Percentiles rank a stretch among this genome's conserved stretches.
Conservation (phyloP, 2,329 filamentous ascomycete species). For the Penicillium sp. region DNA sequence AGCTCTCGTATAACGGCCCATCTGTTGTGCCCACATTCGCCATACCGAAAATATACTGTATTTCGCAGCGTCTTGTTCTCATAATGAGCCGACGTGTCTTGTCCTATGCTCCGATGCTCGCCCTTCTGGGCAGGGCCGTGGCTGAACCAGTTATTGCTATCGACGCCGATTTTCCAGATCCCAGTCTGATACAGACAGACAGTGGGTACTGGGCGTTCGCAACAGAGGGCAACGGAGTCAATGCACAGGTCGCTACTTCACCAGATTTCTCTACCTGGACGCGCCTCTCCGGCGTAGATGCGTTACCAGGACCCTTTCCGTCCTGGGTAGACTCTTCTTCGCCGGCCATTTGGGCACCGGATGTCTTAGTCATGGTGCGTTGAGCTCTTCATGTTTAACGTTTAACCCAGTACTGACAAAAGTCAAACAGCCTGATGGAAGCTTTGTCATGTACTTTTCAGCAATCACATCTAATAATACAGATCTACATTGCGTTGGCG, state of each 20-base stretch:
- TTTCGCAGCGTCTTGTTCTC: neutral
- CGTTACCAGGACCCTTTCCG: slow-evolving; percentile 45
- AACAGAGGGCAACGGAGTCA: slow-evolving; percentile 45
- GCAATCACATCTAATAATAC: slow-evolving; percentile 38
- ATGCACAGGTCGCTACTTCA: slow-evolving; percentile 52
- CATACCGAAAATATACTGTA: neutral
- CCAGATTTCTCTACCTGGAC: slow-evolving; percentile 45
- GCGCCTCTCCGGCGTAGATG: slow-evolving; percentile 47
- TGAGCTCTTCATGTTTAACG: neutral
- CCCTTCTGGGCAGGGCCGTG: neutral
- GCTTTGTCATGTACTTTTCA: slow-evolving; percentile 57
- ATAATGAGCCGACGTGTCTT: neutral
- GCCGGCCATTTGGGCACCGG: slow-evolving; percentile 55
- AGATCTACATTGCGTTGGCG: slow-evolving; percentile 53
- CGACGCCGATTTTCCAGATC: slow-evolving; percentile 52
- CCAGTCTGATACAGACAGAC: slow-evolving; percentile 46
- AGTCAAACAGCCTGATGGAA: slow-evolving; percentile 30
- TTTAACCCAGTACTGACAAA: neutral
- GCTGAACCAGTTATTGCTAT: slow-evolving; percentile 24
- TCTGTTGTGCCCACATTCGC: neutral
- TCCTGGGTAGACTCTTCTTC: slow-evolving; percentile 46
- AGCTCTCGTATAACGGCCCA: neutral
- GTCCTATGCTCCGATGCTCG: neutral
- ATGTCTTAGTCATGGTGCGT: slow-evolving; percentile 46
- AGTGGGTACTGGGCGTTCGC: slow-evolving; percentile 56